Conservation (phyloP, 2,329 filamentous ascomycete genomes). For the Penicillium sp. region DNA sequence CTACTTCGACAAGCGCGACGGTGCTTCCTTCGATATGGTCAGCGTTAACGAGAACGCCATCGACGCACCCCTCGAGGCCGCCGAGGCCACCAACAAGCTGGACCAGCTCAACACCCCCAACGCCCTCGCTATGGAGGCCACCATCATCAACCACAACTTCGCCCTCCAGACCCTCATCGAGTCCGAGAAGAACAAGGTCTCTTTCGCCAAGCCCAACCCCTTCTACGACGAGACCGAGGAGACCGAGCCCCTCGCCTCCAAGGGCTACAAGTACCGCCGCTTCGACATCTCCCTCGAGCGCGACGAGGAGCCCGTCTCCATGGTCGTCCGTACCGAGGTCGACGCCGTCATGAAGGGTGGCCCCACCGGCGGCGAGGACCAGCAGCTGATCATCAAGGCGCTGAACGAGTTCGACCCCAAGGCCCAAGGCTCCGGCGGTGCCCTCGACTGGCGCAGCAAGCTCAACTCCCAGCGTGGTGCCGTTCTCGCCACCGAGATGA, state of each 20-base stretch:
- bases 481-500: conserved; percentile 98
- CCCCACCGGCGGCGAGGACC: conserved; percentile 85
- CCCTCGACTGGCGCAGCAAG: conserved; percentile 96
- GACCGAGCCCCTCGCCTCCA: conserved; percentile 88
- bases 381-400: conserved; percentile 87
- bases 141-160: conserved; percentile 99
- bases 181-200: conserved; percentile 71
- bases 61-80: conserved; percentile 86
- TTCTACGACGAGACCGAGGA: conserved; percentile 96
- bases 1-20: conserved; percentile 98
- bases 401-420: conserved; percentile 99
- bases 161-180: conserved; percentile 92
- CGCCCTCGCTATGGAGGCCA: conserved; percentile 92
- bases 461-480: conserved; percentile 92
- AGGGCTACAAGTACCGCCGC: conserved; percentile 96
- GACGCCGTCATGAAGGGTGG: conserved; percentile 90
- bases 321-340: conserved; percentile 91
- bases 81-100: conserved; percentile 70
- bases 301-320: conserved; percentile 88
- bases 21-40: conserved; percentile 91
- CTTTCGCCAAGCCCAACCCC: conserved; percentile 86
- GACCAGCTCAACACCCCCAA: conserved; percentile 92
- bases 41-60: conserved; percentile 99
- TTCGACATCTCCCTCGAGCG: conserved; percentile 91
- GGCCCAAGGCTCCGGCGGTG: conserved; percentile 90